A percentile compares a stretch with the other conserved stretches of the same genome.
These are phyloP conservation scores for Keqinozyma sinolaborantium DNA, from an alignment of 1,139 yeast genomes.

Conservation along the genomic window DNA sequence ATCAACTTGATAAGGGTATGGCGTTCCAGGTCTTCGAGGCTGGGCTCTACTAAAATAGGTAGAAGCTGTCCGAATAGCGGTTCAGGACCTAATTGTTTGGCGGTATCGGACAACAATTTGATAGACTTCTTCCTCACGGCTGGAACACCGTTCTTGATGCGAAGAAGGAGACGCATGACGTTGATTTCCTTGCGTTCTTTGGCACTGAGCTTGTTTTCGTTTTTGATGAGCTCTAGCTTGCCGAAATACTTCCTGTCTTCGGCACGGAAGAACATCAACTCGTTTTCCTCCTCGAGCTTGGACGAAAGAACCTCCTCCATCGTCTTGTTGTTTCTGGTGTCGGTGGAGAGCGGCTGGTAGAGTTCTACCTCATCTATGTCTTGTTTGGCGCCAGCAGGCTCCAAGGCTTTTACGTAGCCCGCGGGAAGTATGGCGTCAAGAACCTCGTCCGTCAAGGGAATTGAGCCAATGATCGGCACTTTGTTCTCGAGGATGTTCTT, in stretches of 20 bases:
- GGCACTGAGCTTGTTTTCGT: conserved; percentile 28
- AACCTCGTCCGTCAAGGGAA: conserved; percentile 46
- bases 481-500: conserved; percentile 13
- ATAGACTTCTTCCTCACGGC: conserved; percentile 66
- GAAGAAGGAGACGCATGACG: conserved; percentile 61
- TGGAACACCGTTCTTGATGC: conserved; percentile 77
- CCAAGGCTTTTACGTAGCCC: conserved; percentile 46
- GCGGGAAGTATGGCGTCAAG: conserved; percentile 52
- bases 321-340: conserved; percentile 6
- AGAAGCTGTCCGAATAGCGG: conserved; percentile 64
- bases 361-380: not conserved
- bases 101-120: conserved; percentile 62
- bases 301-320: conserved; percentile 7
- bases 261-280: conserved; percentile 62
- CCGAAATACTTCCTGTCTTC: conserved; percentile 75
- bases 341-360: conserved; percentile 12
- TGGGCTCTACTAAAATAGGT: conserved; percentile 71
- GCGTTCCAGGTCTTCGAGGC: conserved; percentile 78
- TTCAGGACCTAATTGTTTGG: conserved; percentile 66
- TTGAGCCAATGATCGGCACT: conserved; percentile 42
- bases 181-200: conserved; percentile 60
- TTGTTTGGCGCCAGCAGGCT: conserved; percentile 41
- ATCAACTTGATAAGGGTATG: conserved; percentile 76
- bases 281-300: conserved; percentile 47
- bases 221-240: conserved; percentile 42